phyloP scores from a whole-genome alignment of 768 basidiomycete species.

The Boletus reticulatus region DNA sequence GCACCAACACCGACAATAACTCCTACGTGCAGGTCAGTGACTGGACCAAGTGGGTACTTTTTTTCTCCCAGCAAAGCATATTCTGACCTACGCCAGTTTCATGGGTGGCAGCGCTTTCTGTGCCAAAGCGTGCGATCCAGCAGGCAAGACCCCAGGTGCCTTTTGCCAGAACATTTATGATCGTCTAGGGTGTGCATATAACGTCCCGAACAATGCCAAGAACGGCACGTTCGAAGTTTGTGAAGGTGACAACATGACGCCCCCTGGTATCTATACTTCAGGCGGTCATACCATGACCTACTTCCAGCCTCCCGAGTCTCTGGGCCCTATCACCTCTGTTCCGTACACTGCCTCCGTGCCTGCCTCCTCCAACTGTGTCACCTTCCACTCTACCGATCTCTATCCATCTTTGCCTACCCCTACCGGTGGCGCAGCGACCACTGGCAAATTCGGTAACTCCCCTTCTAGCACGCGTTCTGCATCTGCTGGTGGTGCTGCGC shows the following conservation, averaged over 20 bases:
- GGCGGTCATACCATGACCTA: constrained; percentile 44
- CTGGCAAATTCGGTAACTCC: not conserved
- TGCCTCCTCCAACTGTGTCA: constrained; percentile 44
- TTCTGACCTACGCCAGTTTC: constrained; percentile 45
- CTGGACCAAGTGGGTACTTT: constrained; percentile 62
- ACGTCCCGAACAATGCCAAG: constrained; percentile 62
- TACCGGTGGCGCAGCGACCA: not conserved
- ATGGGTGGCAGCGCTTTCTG: constrained; percentile 67
- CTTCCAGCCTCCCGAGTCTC: constrained; percentile 46
- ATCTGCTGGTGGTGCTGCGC: constrained; percentile 13
- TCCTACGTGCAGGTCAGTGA: constrained; percentile 55
- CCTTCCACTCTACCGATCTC: constrained; percentile 35
- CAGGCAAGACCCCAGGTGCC: constrained; percentile 43
- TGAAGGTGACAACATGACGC: constrained; percentile 60
- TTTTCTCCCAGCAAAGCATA: not conserved
- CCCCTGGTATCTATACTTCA: constrained; percentile 49
- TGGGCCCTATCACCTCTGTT: constrained; percentile 42
- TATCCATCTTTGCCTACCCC: constrained; percentile 28
- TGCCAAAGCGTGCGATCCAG: constrained; percentile 69
- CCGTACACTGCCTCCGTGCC: constrained; percentile 43
- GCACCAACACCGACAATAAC: constrained; percentile 37
- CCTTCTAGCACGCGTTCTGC: constrained; percentile 11
- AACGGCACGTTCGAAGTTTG: constrained; percentile 64
- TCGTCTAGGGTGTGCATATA: constrained; percentile 72
- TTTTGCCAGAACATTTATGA: constrained; percentile 74